These are phyloP conservation scores for Kluyveromyces sp. DNA, from an alignment of 1,139 yeast genomes.

Conservation along the genomic window DNA sequence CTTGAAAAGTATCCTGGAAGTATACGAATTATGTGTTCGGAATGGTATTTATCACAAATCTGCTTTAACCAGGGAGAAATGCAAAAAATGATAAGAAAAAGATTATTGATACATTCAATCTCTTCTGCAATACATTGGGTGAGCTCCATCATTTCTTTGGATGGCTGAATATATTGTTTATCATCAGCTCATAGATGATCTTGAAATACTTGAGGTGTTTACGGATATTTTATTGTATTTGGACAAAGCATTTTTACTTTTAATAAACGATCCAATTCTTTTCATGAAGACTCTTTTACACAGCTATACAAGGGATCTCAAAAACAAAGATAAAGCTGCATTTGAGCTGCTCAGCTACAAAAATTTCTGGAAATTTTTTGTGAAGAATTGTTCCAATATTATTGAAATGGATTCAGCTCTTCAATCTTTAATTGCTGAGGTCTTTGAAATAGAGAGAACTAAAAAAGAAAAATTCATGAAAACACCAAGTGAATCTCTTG, in stretches of 20 bases:
- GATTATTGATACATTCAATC: conserved; percentile 17
- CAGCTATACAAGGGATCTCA: conserved; percentile 20
- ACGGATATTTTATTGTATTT: conserved; percentile 25
- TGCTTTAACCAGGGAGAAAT: conserved; percentile 18
- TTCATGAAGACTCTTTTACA: conserved; percentile 28
- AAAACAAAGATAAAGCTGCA: conserved; percentile 17
- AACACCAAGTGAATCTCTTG: conserved; percentile 11
- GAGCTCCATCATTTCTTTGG: conserved; percentile 26
- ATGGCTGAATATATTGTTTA: conserved; percentile 29
- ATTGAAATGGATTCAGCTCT: conserved; percentile 25
- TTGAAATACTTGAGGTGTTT: conserved; percentile 23
- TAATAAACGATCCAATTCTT: conserved; percentile 27
- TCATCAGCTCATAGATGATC: conserved; percentile 25
- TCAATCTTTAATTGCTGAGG: conserved; percentile 20
- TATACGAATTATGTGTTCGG: conserved; percentile 25
- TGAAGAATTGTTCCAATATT: conserved; percentile 23
- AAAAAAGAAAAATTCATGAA: conserved; percentile 19
- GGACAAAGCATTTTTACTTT: conserved; percentile 25
- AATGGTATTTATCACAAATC: conserved; percentile 25
- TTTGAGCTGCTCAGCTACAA: conserved; percentile 22
- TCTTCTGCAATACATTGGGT: conserved; percentile 22
- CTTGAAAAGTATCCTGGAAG: conserved; percentile 17
- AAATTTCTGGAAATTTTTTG: conserved; percentile 29
- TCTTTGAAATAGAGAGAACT: conserved; percentile 25
- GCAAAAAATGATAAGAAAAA: conserved; percentile 2